These are phyloP conservation scores for Lecanoromycetidae sp. DNA, from an alignment of 2,329 filamentous ascomycete species.

Conservation along the genomic window DNA sequence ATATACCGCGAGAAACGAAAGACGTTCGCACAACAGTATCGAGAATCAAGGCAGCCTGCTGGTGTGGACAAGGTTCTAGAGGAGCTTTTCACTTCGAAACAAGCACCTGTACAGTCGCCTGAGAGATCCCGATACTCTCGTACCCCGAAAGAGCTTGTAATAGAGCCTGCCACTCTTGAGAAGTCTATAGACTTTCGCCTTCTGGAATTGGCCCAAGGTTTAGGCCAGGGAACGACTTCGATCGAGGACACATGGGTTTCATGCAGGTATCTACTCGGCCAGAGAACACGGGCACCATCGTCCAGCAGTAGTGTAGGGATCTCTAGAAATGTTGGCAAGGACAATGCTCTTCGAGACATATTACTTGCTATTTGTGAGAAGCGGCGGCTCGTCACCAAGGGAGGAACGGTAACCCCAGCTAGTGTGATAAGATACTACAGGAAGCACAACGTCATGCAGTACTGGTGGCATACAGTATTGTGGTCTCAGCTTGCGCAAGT, in stretches of 20 bases:
- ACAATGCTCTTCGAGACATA: neutral
- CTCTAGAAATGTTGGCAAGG: too few species aligned
- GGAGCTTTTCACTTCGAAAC: constrained; percentile 10
- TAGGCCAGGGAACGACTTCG: neutral
- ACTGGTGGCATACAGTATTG: constrained; percentile 11
- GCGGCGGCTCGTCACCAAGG: neutral
- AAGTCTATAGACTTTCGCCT: neutral
- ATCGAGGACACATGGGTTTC: neutral
- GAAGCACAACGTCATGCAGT: constrained; percentile 4
- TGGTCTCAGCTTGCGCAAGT: constrained; percentile 8
- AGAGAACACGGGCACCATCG: neutral
- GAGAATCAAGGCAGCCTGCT: constrained; percentile 2
- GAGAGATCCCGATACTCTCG: neutral
- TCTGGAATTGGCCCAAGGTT: neutral
- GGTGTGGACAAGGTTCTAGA: constrained; percentile 11
- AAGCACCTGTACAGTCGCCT: neutral
- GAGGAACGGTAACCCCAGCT: neutral
- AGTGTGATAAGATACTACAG: constrained; percentile 5
- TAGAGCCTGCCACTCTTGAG: neutral
- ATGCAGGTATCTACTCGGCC: constrained; percentile 1
- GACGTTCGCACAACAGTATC: neutral
- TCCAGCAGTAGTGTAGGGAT: too few species aligned
- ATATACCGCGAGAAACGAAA: neutral
- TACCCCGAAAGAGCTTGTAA: neutral
- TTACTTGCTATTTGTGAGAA: constrained; percentile 4